Percentiles rank a stretch among this genome's conserved stretches.
Evolutionary conservation across 2,329 filamentous ascomycete species (phyloP).

Genomic region (Lojkania enalia): DNA sequence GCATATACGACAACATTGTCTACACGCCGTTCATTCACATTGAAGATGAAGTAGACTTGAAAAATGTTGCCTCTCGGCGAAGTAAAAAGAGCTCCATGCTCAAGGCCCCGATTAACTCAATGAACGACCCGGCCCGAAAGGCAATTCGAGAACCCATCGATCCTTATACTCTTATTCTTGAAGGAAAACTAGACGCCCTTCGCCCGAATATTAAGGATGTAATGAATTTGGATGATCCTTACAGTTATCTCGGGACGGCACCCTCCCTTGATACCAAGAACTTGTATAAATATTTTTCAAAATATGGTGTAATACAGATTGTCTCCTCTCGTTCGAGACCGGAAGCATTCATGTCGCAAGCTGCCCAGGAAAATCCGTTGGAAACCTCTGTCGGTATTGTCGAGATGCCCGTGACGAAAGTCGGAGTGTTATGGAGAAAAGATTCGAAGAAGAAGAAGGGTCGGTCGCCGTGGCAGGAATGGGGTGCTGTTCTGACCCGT

Average conservation of each 20-base stretch:
- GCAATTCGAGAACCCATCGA: constrained; percentile 83
- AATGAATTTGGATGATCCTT: constrained; percentile 89
- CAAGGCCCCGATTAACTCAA: constrained; percentile 63
- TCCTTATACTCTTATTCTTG: constrained; percentile 91
- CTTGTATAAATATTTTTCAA: constrained; percentile 86
- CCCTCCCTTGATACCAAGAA: constrained; percentile 76
- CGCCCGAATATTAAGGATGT: constrained; percentile 88
- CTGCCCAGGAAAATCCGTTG: constrained; percentile 79
- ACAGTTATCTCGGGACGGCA: constrained; percentile 80
- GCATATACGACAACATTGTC: constrained; percentile 97
- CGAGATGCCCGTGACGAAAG: constrained; percentile 96
- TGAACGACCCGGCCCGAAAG: constrained; percentile 67
- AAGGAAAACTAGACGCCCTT: constrained; percentile 80
- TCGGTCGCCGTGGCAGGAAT: constrained; percentile 96
- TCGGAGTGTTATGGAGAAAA: constrained; percentile 93
- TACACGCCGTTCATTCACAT: constrained; percentile 99
- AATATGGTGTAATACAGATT: constrained; percentile 90
- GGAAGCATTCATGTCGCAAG: constrained; percentile 91
- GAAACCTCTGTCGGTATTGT: constrained; percentile 86
- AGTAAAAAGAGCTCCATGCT: constrained; percentile 65
- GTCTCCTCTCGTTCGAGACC: constrained; percentile 91
- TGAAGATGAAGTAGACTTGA: constrained; percentile 84
- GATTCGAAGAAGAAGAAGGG: constrained; percentile 92
- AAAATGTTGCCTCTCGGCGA: constrained; percentile 71
- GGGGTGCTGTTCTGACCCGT: constrained; percentile 95